Evolutionary conservation across 164 flowering plant species (phyloP), one percentile per base, ranked within the genome.

Genomic region (Aristolochia fimbriata): DNA sequence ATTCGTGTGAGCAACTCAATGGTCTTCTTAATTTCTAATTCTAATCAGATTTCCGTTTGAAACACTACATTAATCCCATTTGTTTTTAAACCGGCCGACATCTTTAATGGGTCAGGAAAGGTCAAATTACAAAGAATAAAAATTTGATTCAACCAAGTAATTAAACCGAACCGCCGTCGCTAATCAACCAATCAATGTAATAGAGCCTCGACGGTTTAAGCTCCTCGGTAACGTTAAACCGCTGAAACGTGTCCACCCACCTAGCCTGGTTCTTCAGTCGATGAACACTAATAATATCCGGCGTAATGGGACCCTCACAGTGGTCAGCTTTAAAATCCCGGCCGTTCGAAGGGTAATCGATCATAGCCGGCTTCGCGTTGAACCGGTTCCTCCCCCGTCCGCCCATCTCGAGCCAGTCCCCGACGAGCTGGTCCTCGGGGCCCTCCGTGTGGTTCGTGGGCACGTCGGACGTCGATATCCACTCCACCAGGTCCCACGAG

Each of bases 401-500:
- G 2, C 96, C 97, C 0, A 62, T 68, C 17, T 77, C 53, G 0
- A 91, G 47, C 98, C 96, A 91, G 0, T 79, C 78, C 0, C 96
- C 96, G 1, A 86, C 77, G 0, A 79, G 61, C 68, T 68, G 75
- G 47, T 91, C 96, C 70, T 91, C 96, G 0, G 98, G 96, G 0
- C 96, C 98, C 30, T 71, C 80, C 19, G 72, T 24, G 27, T 79
- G 77, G 3, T 74, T 77, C 37, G 21, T 73, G 0, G 98, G 87
- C 1, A 86, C 75, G 1, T 76, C 81, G 0, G 94, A 86, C 0
- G 24, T 68, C 0, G 68, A 51, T 15, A 88, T 75, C 94, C 96
- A 91, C 52, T 83, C 87, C 2, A 80, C 92, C 0, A 91, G 30
- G 59, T 91, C 96, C 98, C 98, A 91, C 0, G 96, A 91, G 5